Evolutionary conservation across 306 rosid genomes (phyloP).

Genomic region (Clitoria ternatea): DNA sequence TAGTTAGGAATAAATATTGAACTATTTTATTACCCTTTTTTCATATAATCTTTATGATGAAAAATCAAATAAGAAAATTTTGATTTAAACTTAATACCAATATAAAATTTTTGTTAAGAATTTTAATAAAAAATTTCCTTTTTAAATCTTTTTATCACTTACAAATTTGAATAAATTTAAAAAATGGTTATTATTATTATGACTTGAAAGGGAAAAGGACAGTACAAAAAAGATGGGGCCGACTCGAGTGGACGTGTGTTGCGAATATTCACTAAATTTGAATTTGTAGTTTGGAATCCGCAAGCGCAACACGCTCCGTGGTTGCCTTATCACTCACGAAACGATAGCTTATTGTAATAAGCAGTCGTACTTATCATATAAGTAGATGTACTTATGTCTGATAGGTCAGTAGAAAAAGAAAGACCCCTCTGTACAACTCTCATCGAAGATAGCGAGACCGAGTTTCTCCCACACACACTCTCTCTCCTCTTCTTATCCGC

Average conservation of each 20-base stretch:
- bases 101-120: too few species aligned
- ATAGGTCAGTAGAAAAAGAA: slow-evolving; percentile 49
- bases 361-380: fast-evolving
- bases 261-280: slow-evolving; percentile 66
- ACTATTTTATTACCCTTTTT: too few species aligned
- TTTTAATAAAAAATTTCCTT: too few species aligned
- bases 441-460: slow-evolving; percentile 76
- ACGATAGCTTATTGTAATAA: neutral
- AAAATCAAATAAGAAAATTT: too few species aligned
- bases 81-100: too few species aligned
- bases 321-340: slow-evolving; percentile 20
- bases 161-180: too few species aligned
- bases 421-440: slow-evolving; percentile 50
- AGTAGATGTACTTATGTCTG: neutral
- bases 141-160: too few species aligned
- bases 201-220: slow-evolving; percentile 45
- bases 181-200: neutral
- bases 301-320: slow-evolving; percentile 24
- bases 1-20: too few species aligned
- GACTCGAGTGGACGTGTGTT: slow-evolving; percentile 72
- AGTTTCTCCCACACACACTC: slow-evolving; percentile 35
- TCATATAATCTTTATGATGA: too few species aligned
- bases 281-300: slow-evolving; percentile 67
- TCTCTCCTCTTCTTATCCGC: slow-evolving; percentile 35
- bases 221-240: slow-evolving; percentile 28